Conservation (phyloP, 176 grass and related monocot genomes). For the Musa itinerans region DNA sequence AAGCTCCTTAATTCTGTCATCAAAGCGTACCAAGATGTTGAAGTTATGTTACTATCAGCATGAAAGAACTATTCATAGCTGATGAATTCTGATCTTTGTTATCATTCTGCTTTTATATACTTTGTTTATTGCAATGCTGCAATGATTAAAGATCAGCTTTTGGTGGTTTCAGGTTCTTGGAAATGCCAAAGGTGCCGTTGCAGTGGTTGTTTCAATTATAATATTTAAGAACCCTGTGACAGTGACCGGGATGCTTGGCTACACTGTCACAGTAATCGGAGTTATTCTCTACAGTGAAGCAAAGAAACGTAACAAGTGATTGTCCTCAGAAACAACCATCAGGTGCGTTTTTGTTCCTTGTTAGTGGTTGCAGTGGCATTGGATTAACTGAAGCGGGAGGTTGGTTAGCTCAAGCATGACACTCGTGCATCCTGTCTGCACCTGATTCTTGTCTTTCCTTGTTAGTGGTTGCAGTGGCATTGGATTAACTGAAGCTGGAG, state of each 20-base stretch:
- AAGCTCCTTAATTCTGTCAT: too few relatives aligned
- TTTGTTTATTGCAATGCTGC: neutral
- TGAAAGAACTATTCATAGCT: neutral
- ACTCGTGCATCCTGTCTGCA: too few relatives aligned
- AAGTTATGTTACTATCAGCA: neutral
- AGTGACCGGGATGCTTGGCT: slow-evolving; percentile 13
- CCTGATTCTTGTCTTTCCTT: too few relatives aligned
- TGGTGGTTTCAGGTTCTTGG: slow-evolving; percentile 14
- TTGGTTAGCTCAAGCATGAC: neutral
- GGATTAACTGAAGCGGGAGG: neutral
- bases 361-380: neutral
- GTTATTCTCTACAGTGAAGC: slow-evolving; percentile 19
- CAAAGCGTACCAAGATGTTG: neutral
- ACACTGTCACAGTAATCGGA: slow-evolving; percentile 4
- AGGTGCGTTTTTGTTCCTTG: neutral
- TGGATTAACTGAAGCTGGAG: neutral
- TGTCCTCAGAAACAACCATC: neutral
- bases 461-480: too few relatives aligned
- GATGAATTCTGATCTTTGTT: neutral
- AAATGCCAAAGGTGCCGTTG: slow-evolving; percentile 17
- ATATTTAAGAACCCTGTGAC: slow-evolving; percentile 15
- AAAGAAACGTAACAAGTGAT: slow-evolving; percentile 15
- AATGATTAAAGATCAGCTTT: neutral
- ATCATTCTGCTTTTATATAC: neutral
- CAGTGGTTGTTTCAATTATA: slow-evolving; percentile 14